phyloP scores from a whole-genome alignment of 164 flowering plant genomes.

The Dillenia turbinata region DNA sequence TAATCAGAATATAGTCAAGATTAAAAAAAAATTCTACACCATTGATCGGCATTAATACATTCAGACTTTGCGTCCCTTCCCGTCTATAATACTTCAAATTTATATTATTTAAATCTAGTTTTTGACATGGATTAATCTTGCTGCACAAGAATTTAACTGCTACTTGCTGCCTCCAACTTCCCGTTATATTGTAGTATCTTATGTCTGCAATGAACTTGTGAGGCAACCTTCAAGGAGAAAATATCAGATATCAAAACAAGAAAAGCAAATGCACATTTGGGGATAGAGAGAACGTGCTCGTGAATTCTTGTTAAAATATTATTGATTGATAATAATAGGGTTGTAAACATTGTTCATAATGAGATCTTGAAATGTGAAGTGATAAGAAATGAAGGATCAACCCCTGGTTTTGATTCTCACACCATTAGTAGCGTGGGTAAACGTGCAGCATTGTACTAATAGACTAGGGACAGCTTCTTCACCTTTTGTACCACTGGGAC shows the following conservation, averaged over 20 bases:
- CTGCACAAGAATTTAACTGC: constrained; percentile 23
- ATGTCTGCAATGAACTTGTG: constrained; percentile 17
- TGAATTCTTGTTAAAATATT: constrained; percentile 15
- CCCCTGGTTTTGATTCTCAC: constrained; percentile 34
- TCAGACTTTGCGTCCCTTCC: constrained; percentile 5
- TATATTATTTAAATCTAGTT: constrained; percentile 13
- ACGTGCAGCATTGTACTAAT: constrained; percentile 10
- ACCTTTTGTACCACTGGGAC: constrained; percentile 10
- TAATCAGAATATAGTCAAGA: too few relatives aligned
- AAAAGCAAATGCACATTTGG: background rate
- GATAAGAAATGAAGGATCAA: constrained; percentile 1
- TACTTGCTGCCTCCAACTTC: constrained; percentile 11
- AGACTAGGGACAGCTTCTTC: constrained; percentile 17
- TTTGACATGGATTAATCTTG: constrained; percentile 14
- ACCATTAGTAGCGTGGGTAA: constrained; percentile 20
- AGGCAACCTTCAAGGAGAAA: constrained; percentile 4
- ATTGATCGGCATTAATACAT: constrained; percentile 6
- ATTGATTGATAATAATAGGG: constrained; percentile 34
- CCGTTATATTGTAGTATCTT: constrained; percentile 4
- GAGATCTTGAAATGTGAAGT: constrained; percentile 16
- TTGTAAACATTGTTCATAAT: constrained; percentile 13
- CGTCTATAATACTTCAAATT: background rate
- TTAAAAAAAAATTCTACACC: too few relatives aligned
- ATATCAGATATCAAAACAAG: background rate
- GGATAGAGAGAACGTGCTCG: background rate